phyloP scores from a whole-genome alignment of 169 alveolate genomes.

The Condylostoma magnum region DNA sequence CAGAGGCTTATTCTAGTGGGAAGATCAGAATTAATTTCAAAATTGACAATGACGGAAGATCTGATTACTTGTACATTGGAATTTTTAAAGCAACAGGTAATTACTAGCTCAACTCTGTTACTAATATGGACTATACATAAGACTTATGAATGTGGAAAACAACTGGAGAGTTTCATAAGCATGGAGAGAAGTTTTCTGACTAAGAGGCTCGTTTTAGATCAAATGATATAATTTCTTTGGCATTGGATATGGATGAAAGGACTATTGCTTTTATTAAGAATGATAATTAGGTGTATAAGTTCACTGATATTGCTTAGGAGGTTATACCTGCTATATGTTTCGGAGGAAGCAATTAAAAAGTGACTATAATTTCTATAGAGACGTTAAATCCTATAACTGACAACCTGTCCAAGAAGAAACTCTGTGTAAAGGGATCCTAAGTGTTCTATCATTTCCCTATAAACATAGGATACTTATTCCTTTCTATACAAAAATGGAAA shows the following conservation, averaged over 20 bases:
- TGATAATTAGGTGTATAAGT: conserved; percentile 1
- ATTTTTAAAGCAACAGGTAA: conserved; percentile 19
- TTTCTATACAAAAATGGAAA: conserved; percentile 18
- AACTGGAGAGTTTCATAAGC: conserved; percentile 22
- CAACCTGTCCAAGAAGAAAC: conserved; percentile 14
- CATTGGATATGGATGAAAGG: conserved; percentile 18
- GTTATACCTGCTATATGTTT: conserved; percentile 26
- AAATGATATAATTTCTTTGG: conserved; percentile 2
- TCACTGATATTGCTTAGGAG: conserved; percentile 14
- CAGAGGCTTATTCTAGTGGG: conserved; percentile 6
- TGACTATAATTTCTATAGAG: conserved; percentile 19
- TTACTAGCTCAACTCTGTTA: conserved; percentile 14
- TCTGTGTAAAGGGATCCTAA: neutral
- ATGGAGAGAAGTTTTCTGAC: conserved; percentile 11
- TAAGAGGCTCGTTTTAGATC: neutral
- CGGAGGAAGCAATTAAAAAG: conserved; percentile 24
- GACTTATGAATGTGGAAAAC: conserved; percentile 36
- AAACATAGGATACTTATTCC: conserved; percentile 10
- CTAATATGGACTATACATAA: conserved; percentile 12
- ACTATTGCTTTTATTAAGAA: conserved; percentile 9
- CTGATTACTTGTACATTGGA: conserved; percentile 27
- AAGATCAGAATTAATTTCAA: conserved; percentile 9
- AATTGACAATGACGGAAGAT: conserved; percentile 25
- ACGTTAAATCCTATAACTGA: neutral
- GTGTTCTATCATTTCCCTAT: conserved; percentile 29